Conservation (phyloP, 78 protist species). For the Monocercomonoides exilis region DNA sequence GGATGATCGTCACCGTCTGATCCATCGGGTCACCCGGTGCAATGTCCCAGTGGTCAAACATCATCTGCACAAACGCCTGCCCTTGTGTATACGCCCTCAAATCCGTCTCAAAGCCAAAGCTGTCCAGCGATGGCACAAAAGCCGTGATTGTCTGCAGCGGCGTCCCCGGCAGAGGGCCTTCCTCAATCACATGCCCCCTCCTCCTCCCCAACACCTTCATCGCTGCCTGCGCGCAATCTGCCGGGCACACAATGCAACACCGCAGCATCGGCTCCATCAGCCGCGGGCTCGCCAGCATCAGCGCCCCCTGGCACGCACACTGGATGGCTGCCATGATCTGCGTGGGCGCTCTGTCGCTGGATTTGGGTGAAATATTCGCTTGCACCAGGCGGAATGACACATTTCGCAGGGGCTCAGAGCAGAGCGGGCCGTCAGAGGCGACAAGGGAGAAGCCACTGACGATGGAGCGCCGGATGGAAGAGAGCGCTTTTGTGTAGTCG, state of each 20-base stretch:
- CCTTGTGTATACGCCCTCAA: constrained; percentile 64
- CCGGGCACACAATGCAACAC: constrained; percentile 80
- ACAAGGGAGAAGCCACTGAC: not conserved
- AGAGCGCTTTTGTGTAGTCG: not conserved
- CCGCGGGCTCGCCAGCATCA: constrained; percentile 80
- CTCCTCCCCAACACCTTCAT: constrained; percentile 65
- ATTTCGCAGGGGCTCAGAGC: constrained; percentile 51
- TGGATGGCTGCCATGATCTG: constrained; percentile 82
- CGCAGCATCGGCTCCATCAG: constrained; percentile 90
- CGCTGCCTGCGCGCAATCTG: constrained; percentile 77
- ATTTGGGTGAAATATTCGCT: constrained; percentile 67
- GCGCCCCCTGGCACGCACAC: constrained; percentile 72
- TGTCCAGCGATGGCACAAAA: constrained; percentile 86
- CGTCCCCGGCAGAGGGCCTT: not conserved
- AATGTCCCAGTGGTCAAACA: constrained; percentile 74
- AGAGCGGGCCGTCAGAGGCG: not conserved
- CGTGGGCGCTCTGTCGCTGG: constrained; percentile 50
- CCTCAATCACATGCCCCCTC: constrained; percentile 34
- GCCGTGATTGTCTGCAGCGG: constrained; percentile 25
- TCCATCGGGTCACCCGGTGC: constrained; percentile 98
- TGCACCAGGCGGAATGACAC: constrained; percentile 69
- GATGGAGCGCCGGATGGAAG: not conserved
- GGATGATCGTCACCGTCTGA: constrained; percentile 62
- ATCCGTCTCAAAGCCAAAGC: constrained; percentile 96
- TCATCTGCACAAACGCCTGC: constrained; percentile 29